Conservation (phyloP, 345 rosid genomes). For the Luvunga scandens region DNA sequence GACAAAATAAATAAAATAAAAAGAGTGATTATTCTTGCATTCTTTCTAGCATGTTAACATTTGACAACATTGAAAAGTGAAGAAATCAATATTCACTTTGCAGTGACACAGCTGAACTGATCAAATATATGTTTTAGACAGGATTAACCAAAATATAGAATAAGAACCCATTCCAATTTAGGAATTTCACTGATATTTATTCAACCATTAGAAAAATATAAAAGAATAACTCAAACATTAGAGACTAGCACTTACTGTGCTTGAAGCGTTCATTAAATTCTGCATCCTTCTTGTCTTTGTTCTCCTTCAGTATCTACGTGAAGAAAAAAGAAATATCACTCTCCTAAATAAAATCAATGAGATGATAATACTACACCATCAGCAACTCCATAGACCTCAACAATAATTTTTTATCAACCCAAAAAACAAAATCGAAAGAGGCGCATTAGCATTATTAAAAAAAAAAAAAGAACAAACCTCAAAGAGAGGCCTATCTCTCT, state of each 20-base stretch:
- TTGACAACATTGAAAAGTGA: not conserved
- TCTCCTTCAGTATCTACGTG: slow-evolving; percentile 83
- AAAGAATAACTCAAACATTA: not conserved
- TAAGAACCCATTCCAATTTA: not conserved
- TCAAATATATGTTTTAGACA: not conserved
- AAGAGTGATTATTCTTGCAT: not conserved
- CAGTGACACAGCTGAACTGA: not conserved
- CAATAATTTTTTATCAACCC: too few relatives aligned
- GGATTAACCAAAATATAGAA: not conserved
- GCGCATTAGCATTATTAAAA: not conserved
- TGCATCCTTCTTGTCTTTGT: slow-evolving; percentile 90
- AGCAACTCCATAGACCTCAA: not conserved
- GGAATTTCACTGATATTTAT: not conserved
- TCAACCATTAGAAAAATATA: not conserved
- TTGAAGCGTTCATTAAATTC: slow-evolving; percentile 96
- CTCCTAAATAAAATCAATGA: not conserved
- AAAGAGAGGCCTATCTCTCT: slow-evolving; percentile 80
- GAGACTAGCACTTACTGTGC: slow-evolving; percentile 60
- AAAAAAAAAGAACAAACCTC: slow-evolving; percentile 46
- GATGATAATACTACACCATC: not conserved
- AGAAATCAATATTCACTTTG: not conserved
- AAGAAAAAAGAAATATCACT: not conserved
- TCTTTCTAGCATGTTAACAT: not conserved
- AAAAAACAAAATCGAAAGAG: not conserved
- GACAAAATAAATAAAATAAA: not conserved